A percentile compares a stretch with the other conserved stretches of the same genome.
These are phyloP conservation scores for Bruguiera parviflora DNA, from an alignment of 345 rosid species.

Conservation along the genomic window DNA sequence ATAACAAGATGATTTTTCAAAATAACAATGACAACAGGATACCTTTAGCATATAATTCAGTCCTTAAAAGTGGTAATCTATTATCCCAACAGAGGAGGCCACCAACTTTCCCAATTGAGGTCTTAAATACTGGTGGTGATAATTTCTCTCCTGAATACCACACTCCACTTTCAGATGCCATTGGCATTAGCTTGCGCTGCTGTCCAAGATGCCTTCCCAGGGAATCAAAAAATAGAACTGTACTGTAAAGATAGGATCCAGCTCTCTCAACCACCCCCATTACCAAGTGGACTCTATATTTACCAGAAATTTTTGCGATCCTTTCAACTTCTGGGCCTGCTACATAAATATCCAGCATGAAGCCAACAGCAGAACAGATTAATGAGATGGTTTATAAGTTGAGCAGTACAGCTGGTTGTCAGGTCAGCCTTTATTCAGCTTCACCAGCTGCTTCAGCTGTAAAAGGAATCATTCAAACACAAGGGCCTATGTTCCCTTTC, in stretches of 20 bases:
- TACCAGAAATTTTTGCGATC: slow-evolving; percentile 15
- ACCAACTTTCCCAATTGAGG: slow-evolving; percentile 21
- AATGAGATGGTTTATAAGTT: neutral
- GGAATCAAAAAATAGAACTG: slow-evolving; percentile 23
- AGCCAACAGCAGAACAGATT: neutral
- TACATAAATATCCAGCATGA: neutral
- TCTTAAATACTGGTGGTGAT: slow-evolving; percentile 10
- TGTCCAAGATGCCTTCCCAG: slow-evolving; percentile 14
- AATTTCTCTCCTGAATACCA: slow-evolving; percentile 21
- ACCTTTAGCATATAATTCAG: slow-evolving; percentile 26
- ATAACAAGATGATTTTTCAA: neutral
- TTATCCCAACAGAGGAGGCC: slow-evolving; percentile 26
- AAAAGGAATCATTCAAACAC: no score
- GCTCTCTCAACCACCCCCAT: slow-evolving; percentile 26
- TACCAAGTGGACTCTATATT: slow-evolving; percentile 23
- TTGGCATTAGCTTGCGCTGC: slow-evolving; percentile 21
- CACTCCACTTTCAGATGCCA: slow-evolving; percentile 13
- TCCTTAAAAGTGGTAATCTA: slow-evolving; percentile 18
- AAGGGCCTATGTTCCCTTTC: no score
- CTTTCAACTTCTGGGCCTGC: slow-evolving; percentile 25
- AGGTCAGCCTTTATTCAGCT: no score
- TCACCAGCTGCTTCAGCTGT: no score
- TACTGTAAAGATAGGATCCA: slow-evolving; percentile 17
- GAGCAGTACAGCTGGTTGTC: no score
- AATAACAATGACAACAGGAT: neutral